phyloP scores from a whole-genome alignment of 768 basidiomycete species.

The Hericium erinaceus region DNA sequence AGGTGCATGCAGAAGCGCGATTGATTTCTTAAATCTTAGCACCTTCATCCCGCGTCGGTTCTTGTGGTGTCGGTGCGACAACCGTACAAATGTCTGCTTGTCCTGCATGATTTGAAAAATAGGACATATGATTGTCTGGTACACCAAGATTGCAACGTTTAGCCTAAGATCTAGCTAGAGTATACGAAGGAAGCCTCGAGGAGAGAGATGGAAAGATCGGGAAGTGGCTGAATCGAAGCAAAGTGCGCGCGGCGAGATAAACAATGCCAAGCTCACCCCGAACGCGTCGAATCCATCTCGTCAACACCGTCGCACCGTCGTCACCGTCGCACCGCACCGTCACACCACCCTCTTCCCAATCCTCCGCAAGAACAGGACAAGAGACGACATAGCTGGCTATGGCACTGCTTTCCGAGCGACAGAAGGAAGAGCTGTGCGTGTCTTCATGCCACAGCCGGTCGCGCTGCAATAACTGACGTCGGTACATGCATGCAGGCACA shows the following conservation, averaged over 20 bases:
- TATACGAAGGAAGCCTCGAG: too few relatives aligned
- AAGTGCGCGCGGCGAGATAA: not conserved
- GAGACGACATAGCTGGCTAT: not conserved
- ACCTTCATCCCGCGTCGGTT: too few relatives aligned
- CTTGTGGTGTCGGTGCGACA: too few relatives aligned
- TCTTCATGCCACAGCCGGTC: not conserved
- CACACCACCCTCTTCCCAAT: not conserved
- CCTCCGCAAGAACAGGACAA: not conserved
- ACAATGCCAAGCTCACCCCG: not conserved
- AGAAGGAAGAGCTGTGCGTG: slow-evolving; percentile 2
- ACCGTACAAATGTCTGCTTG: too few relatives aligned
- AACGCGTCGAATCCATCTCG: not conserved
- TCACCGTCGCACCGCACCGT: not conserved
- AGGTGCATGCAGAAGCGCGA: not conserved
- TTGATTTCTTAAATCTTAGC: too few relatives aligned
- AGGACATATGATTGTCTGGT: too few relatives aligned
- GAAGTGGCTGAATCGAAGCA: not conserved
- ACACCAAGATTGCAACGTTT: too few relatives aligned
- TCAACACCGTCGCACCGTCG: not conserved
- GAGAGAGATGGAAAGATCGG: too few relatives aligned
- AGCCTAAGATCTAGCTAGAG: too few relatives aligned
- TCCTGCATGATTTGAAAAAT: too few relatives aligned
- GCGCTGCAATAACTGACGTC: not conserved
- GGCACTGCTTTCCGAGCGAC: not conserved
- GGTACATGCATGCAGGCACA: slow-evolving; percentile 19